Evolutionary conservation across 371 early-diverging fungal species (phyloP), one percentile per base, ranked within the genome.

Genomic region (Coemansia sp.): DNA sequence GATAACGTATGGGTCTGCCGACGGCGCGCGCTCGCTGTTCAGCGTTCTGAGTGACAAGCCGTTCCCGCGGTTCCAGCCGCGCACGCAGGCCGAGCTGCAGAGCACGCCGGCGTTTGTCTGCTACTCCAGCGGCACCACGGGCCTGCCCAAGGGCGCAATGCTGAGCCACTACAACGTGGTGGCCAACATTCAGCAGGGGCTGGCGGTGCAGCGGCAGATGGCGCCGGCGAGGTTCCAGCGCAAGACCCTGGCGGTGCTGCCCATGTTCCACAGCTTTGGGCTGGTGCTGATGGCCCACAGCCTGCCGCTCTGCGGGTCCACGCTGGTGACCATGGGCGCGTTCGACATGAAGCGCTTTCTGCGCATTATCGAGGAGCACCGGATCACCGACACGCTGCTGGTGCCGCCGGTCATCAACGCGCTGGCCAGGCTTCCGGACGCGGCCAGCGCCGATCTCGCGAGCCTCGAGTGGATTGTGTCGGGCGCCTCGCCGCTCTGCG

Each of bases 401-500:
- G 93, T 90, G 1, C 94, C 94, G 11, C 93, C 94, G 0, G 87
- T 93, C 54, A 81, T 86, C 40, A 81, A 89, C 31, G 81, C 80
- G 8, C 62, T 90, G 18, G 83, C 83, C 5, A 88, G 89, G 64
- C 69, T 79, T 53, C 8, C 90, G 5, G 24, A 24, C 24, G n/a
- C 36, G 6, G 14, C 12, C 7, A 29, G 14, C 0, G 11, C 83
- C 64, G 83, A 91, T 60, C 62, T 93, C 31, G 66, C 83, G 4
- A 81, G 86, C 18, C 67, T 94, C 12, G 60, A 82, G n/a, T 69
- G 72, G 36, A 58, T 92, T 6, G 66, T 84, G 12, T 87, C 86
- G 55, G 94, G 90, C 38, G 97, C 94, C 14, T 94, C 95, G 3
- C 94, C 94, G 8, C 77, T 95, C 2, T 78, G 86, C 14, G 70